Conservation (phyloP, 2,329 filamentous ascomycete species). For the Dryadomyces quercus-mongolicae region DNA sequence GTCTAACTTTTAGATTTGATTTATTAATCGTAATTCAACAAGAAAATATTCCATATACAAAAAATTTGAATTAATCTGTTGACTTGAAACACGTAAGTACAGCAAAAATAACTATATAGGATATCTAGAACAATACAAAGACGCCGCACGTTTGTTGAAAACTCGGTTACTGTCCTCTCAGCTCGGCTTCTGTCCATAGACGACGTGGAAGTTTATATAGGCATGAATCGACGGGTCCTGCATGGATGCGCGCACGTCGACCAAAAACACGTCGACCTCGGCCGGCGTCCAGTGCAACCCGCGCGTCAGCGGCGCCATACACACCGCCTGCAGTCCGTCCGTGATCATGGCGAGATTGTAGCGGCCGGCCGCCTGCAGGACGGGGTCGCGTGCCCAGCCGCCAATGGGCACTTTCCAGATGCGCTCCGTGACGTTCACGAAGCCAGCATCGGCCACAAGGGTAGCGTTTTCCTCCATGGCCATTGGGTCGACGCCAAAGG, state of each 20-base stretch:
- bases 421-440: constrained; percentile 20
- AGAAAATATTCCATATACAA: no score
- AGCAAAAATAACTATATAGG: no score
- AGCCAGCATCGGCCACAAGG: constrained; percentile 21
- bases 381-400: constrained; percentile 18
- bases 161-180: no score
- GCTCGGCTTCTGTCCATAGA: constrained; percentile 10
- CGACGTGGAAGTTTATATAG: constrained; percentile 7
- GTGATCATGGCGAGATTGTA: constrained; percentile 16
- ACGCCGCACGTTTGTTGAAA: no score
- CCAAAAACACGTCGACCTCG: constrained; percentile 15
- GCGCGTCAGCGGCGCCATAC: constrained; percentile 15
- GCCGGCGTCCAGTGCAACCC: constrained; percentile 14
- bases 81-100: no score
- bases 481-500: constrained; percentile 17
- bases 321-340: constrained; percentile 15
- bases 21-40: no score
- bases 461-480: constrained; percentile 14
- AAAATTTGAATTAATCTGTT: no score
- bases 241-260: constrained; percentile 11
- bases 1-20: no score
- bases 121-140: no score
- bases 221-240: constrained; percentile 11
- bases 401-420: constrained; percentile 20
- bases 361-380: constrained; percentile 14